Evolutionary conservation across 257 asterid genomes (phyloP).

Genomic region (Thymus mandschuricus): DNA sequence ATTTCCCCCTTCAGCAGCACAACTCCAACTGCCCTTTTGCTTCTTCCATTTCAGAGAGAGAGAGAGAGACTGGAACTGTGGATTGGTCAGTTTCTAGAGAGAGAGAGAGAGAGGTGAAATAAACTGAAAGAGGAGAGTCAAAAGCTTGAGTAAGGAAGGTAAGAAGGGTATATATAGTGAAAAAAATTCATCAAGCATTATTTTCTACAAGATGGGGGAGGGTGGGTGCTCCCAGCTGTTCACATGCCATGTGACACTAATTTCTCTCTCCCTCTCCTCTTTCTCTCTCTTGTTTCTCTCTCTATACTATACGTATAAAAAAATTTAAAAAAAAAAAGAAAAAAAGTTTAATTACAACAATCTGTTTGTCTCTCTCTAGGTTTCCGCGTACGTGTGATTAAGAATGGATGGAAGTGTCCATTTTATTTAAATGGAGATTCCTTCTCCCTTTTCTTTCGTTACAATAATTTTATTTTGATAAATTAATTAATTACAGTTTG

Average conservation of each 20-base stretch:
- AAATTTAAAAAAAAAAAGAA: not conserved
- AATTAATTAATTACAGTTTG: conserved; percentile 23
- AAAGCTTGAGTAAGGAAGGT: conserved; percentile 52
- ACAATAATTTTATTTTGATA: conserved; percentile 52
- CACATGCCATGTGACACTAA: conserved; percentile 90
- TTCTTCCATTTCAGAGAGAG: conserved; percentile 56
- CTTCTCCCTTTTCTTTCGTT: conserved; percentile 44
- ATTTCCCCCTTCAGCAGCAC: conserved; percentile 1
- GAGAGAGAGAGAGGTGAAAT: conserved; percentile 36
- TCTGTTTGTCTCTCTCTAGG: conserved; percentile 59
- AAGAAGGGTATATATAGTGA: conserved; percentile 56
- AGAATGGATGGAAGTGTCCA: conserved; percentile 57
- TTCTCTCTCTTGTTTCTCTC: conserved; percentile 28
- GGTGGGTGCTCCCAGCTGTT: conserved; percentile 70
- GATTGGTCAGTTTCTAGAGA: conserved; percentile 27
- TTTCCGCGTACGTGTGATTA: conserved; percentile 76
- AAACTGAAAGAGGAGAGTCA: conserved; percentile 36
- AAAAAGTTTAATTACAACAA: conserved; percentile 30
- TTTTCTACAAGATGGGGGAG: conserved; percentile 6
- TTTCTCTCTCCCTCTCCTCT: conserved; percentile 28
- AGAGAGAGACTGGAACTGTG: conserved; percentile 23
- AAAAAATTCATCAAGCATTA: conserved; percentile 18
- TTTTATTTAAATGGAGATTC: conserved; percentile 57
- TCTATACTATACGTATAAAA: conserved; percentile 9
- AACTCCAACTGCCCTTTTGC: conserved; percentile 41